Evolutionary conservation across 805 yeast species (phyloP).

Genomic region (Danielia oregonensis): DNA sequence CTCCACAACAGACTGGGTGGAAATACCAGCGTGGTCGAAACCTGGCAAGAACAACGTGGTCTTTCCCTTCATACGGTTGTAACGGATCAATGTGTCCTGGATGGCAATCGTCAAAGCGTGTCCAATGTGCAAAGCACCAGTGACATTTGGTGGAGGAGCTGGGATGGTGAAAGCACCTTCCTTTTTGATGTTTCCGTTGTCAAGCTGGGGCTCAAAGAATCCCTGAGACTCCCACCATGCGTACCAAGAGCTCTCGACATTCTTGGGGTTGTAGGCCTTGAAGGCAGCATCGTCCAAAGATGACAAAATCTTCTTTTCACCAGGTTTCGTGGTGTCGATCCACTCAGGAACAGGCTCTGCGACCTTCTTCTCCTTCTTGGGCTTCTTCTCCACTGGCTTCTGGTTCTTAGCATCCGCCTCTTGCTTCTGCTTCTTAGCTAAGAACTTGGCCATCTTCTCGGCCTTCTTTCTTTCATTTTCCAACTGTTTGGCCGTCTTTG

Average conservation of each 20-base stretch:
- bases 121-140: conserved; percentile 98
- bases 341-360: conserved; percentile 80
- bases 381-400: conserved; percentile 50
- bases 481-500: conserved; percentile 63
- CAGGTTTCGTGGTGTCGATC: conserved; percentile 77
- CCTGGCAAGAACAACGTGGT: conserved; percentile 93
- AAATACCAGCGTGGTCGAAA: conserved; percentile 98
- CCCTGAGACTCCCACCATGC: conserved; percentile 94
- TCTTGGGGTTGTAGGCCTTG: conserved; percentile 88
- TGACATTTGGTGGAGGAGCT: conserved; percentile 99
- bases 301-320: conserved; percentile 87
- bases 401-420: conserved; percentile 41
- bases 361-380: conserved; percentile 63
- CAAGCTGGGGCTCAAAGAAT: conserved; percentile 81
- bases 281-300: conserved; percentile 88
- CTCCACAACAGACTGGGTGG: conserved; percentile 97
- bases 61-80: conserved; percentile 95
- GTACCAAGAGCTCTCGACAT: conserved; percentile 96
- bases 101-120: conserved; percentile 94
- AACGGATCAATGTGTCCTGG: conserved; percentile 91
- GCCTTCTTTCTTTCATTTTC: conserved; percentile 88
- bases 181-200: conserved; percentile 70
- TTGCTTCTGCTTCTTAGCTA: conserved; percentile 72
- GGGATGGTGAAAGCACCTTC: conserved; percentile 88
- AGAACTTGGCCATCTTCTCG: conserved; percentile 80